Percentiles rank a stretch among this genome's conserved stretches.
These are phyloP conservation scores for Furcasterigmium furcatum DNA, from an alignment of 2,329 filamentous ascomycete genomes.

Conservation along the genomic window DNA sequence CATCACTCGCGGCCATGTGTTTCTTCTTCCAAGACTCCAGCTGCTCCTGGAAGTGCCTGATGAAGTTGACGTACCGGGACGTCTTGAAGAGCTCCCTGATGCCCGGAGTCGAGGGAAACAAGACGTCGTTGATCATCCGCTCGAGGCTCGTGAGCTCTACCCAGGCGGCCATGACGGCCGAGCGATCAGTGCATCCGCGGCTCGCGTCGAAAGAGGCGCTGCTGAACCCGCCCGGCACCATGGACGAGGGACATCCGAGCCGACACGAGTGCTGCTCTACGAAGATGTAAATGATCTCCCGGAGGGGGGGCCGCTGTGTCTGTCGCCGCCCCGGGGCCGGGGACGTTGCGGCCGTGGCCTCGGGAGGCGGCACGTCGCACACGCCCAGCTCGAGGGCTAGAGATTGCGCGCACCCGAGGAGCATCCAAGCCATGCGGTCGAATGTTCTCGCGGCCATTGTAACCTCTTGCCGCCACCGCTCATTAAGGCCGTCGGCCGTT, in stretches of 20 bases:
- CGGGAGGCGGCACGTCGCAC: conserved; percentile 36
- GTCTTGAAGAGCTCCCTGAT: conserved; percentile 35
- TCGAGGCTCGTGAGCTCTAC: not conserved
- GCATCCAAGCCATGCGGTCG: conserved; percentile 59
- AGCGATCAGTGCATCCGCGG: not conserved
- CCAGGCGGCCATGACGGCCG: not conserved
- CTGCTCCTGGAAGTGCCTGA: conserved; percentile 8
- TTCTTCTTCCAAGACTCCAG: not conserved
- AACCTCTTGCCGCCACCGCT: conserved; percentile 46
- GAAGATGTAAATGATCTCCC: not conserved
- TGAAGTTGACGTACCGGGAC: conserved; percentile 34
- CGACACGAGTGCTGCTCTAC: conserved; percentile 3
- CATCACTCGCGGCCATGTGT: not conserved
- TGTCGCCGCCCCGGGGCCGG: not conserved
- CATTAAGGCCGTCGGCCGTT: not conserved
- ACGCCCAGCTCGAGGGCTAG: conserved; percentile 49
- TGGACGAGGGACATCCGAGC: conserved; percentile 2
- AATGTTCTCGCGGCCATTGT: conserved; percentile 50
- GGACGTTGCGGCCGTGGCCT: not conserved
- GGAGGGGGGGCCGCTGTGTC: conserved; percentile 35
- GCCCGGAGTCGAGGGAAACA: conserved; percentile 4
- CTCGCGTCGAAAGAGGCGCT: not conserved
- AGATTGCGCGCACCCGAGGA: conserved; percentile 49
- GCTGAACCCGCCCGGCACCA: not conserved
- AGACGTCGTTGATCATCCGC: not conserved